Percentiles rank a stretch among this genome's conserved stretches.
Evolutionary conservation across 2,329 filamentous ascomycete genomes (phyloP).

Genomic region (Apiospora arundinis): DNA sequence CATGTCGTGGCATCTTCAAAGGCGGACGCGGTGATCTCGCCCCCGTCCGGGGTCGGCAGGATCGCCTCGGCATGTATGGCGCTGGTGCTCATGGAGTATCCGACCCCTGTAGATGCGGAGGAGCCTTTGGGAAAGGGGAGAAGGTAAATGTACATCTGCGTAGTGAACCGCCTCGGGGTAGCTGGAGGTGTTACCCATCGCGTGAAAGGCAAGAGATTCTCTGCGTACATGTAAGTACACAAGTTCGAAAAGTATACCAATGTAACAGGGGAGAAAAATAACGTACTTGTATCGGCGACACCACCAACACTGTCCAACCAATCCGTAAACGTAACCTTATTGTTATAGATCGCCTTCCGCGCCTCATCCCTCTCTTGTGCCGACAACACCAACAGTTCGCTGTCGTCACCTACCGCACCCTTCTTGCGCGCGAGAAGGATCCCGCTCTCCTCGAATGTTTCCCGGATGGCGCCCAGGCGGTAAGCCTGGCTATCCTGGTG

Average conservation of each 20-base stretch:
- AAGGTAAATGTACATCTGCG: slow-evolving; percentile 97
- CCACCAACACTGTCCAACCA: slow-evolving; percentile 67
- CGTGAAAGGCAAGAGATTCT: slow-evolving; percentile 80
- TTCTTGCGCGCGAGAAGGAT: slow-evolving; percentile 72
- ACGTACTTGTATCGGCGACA: slow-evolving; percentile 68
- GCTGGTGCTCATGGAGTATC: slow-evolving; percentile 38
- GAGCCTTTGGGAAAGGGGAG: slow-evolving; percentile 63
- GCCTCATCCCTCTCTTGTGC: slow-evolving; percentile 68
- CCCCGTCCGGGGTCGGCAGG: slow-evolving; percentile 75
- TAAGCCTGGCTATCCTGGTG: slow-evolving; percentile 79
- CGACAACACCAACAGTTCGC: slow-evolving; percentile 65
- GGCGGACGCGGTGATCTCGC: slow-evolving; percentile 73
- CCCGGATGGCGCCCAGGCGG: slow-evolving; percentile 82
- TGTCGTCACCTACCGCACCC: slow-evolving; percentile 41
- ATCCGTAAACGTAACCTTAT: slow-evolving; percentile 68
- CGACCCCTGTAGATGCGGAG: slow-evolving; percentile 22
- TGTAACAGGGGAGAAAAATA: not conserved
- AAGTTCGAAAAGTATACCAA: not conserved
- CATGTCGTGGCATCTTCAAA: slow-evolving; percentile 77
- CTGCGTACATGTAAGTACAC: slow-evolving; percentile 42
- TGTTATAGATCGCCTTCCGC: slow-evolving; percentile 71
- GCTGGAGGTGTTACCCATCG: slow-evolving; percentile 86
- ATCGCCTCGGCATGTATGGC: slow-evolving; percentile 57
- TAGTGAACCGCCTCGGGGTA: slow-evolving; percentile 81
- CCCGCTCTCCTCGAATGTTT: slow-evolving; percentile 95